Evolutionary conservation across 108 stramenopile genomes (phyloP).

Genomic region (Nitzschia putrida): DNA sequence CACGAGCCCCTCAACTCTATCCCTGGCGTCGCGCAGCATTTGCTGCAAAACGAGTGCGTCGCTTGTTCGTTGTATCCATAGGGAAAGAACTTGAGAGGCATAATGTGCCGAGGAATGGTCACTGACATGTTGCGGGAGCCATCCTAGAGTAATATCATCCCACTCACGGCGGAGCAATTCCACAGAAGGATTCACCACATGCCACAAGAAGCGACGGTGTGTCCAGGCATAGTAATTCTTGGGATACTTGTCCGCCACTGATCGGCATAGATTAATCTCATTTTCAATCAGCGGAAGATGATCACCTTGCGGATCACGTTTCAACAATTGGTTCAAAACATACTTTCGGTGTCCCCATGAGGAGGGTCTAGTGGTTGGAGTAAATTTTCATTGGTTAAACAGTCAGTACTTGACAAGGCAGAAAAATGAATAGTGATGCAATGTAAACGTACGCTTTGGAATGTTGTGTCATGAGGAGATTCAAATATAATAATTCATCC

Average conservation of each 20-base stretch:
- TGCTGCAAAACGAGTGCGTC: background rate
- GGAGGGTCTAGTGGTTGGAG: conserved; percentile 45
- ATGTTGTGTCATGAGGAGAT: conserved; percentile 54
- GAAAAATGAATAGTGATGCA: background rate
- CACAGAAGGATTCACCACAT: background rate
- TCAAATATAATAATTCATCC: conserved; percentile 38
- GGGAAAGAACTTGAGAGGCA: conserved; percentile 32
- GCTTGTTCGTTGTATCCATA: background rate
- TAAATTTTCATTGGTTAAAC: too few species aligned
- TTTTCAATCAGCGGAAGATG: background rate
- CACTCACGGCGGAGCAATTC: conserved; percentile 33
- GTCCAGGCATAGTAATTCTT: conserved; percentile 69
- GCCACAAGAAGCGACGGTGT: conserved; percentile 35
- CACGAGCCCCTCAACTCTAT: background rate
- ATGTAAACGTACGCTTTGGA: conserved; percentile 51
- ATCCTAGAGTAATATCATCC: conserved; percentile 16
- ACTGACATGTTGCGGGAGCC: conserved; percentile 46
- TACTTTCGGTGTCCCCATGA: conserved; percentile 58
- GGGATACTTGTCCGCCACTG: conserved; percentile 47
- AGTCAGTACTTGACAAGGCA: background rate
- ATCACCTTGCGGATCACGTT: background rate
- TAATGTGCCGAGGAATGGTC: conserved; percentile 64
- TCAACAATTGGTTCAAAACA: conserved; percentile 33
- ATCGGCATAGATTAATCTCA: conserved; percentile 33
- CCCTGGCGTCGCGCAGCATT: background rate